phyloP scores from a whole-genome alignment of 2,329 filamentous ascomycete genomes.

The Arachnomyces sp. region DNA sequence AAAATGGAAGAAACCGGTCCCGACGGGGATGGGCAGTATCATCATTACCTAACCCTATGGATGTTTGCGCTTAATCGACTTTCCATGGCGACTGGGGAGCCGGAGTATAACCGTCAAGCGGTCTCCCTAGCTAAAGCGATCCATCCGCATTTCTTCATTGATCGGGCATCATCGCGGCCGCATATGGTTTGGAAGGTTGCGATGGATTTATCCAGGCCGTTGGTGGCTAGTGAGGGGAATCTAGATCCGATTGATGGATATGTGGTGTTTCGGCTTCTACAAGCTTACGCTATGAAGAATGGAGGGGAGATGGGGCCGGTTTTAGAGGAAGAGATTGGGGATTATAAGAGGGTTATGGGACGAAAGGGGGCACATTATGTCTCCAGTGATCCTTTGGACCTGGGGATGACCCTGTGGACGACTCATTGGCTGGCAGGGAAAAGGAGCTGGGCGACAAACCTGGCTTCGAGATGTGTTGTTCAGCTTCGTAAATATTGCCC shows the following conservation, averaged over 20 bases:
- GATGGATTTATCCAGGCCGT: constrained; percentile 39
- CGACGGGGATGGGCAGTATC: constrained; percentile 54
- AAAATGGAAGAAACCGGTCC: constrained; percentile 43
- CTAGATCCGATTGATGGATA: constrained; percentile 51
- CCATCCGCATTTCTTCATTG: constrained; percentile 46
- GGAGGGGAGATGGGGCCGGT: constrained; percentile 21
- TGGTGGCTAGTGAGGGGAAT: constrained; percentile 48
- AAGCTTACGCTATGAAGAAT: constrained; percentile 31
- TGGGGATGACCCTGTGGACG: constrained; percentile 55
- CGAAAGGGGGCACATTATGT: constrained; percentile 37
- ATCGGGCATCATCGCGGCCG: constrained; percentile 25
- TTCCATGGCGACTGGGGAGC: constrained; percentile 40
- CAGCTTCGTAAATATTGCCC: constrained; percentile 25
- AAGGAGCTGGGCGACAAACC: constrained; percentile 42
- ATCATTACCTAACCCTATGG: constrained; percentile 56
- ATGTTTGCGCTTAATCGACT: constrained; percentile 56
- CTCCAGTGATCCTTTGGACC: constrained; percentile 47
- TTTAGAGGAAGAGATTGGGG: constrained; percentile 44
- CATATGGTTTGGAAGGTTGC: constrained; percentile 53
- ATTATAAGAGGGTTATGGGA: constrained; percentile 45
- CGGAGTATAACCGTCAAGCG: constrained; percentile 44
- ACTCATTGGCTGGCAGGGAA: constrained; percentile 42
- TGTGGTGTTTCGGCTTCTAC: constrained; percentile 44
- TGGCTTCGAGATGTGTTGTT: constrained; percentile 31
- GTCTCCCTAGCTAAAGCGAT: constrained; percentile 47